These are phyloP conservation scores for Fraxinus albicans DNA, from an alignment of 305 asterid genomes.

Conservation along the genomic window DNA sequence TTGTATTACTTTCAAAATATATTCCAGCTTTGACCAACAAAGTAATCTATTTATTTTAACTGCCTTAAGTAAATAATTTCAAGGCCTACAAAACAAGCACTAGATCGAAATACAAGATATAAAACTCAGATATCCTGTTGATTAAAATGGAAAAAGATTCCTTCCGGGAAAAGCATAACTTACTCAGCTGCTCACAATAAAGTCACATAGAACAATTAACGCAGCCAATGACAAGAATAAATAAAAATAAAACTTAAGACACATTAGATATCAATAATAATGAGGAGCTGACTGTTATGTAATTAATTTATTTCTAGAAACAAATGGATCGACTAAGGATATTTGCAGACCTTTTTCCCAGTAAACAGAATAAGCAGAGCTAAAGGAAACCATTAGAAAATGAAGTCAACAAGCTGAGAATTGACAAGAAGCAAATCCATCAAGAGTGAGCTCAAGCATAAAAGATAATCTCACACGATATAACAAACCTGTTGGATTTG, in stretches of 20 bases:
- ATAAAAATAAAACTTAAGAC: background rate
- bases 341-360: slow-evolving; percentile 15
- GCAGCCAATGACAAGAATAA: background rate
- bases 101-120: background rate
- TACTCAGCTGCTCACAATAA: background rate
- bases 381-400: background rate
- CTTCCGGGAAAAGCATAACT: background rate
- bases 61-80: background rate
- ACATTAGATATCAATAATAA: background rate
- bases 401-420: slow-evolving; percentile 12
- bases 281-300: slow-evolving; percentile 1
- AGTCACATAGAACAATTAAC: background rate
- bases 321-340: slow-evolving; percentile 9
- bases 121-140: background rate
- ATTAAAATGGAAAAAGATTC: background rate
- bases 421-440: slow-evolving; percentile 26
- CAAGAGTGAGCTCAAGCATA: slow-evolving; percentile 14
- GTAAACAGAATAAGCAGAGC: background rate
- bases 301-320: slow-evolving; percentile 7
- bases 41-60: background rate
- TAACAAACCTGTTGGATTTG: slow-evolving; percentile 62
- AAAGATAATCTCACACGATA: background rate
- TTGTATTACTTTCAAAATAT: background rate
- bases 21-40: background rate
- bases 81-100: background rate